Base-by-base conservation (phyloP, 257 asterid genomes). In the Nicotiana knightiana region DNA sequence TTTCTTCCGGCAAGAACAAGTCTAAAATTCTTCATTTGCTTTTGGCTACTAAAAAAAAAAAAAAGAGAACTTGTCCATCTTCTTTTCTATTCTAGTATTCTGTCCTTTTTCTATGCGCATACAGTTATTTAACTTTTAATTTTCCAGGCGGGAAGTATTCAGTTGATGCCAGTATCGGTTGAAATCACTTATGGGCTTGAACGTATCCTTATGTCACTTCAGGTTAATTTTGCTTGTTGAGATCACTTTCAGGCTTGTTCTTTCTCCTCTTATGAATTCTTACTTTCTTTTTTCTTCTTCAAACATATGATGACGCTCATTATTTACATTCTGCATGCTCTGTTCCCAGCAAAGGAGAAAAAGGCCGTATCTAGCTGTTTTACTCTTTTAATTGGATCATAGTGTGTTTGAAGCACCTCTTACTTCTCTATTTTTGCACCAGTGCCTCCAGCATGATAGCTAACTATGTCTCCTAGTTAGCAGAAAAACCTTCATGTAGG, bases 161-260 rank as follows among this genome's bases (percentile, higher is more conserved):
- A 84, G 67, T 83, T 96, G 90, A 86, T 81, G 91, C 99, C 99
- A 70, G 86, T 94, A 83, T 94, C 99, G 18, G 97, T 96, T 81
- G 99, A 96, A 89, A 96, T 96, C 79, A 96, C 99, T 11, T 96
- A 96, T 77, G 99, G 99, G 84, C 97, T 96, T 85, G 99, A 96
- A 85, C 91, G 98, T 85, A 96, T 96, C 82, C 96, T 96, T 68
- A 96, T 96, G 99, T 88, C 90, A 86, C 98, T 96, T 92, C 99
- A 96, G 99, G 99, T 96, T 82, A 64, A 63, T 85, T 81, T 70
- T 81, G 79, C 79, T 48, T 73, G 62, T 26, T 78, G 51, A 79
- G 82, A 54, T 81, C 75, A 66, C 54, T 79, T 81, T 73, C 79
- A 73, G 62, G 79, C 79, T 24, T 75, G 79, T 73, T 79, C 68